Evolutionary conservation across 805 yeast species (phyloP), one percentile per base, ranked within the genome.

Genomic region (Saccharomycopsis schoenii): DNA sequence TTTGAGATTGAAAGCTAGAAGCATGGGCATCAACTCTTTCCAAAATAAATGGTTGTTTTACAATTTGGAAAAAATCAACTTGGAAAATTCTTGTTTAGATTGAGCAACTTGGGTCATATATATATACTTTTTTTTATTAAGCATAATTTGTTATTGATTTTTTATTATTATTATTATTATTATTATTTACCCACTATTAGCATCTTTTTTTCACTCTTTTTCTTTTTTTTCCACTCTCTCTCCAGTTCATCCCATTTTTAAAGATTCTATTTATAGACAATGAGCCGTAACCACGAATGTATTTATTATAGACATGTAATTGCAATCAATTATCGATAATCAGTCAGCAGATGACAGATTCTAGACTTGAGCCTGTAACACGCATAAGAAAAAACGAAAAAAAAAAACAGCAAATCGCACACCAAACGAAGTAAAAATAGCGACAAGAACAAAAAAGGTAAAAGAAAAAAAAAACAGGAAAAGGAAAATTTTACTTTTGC

Each of bases 1-100:
- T 64, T 83, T 88, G 88, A 75, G 88, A 64, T 70, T 83, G 50
- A 80, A 88, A 64, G 85, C 89, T 1, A 80, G 82, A 66, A 73
- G 82, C 2, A 74, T 79, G n/a, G 83, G 83, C 0, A 74, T 83
- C 47, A 73, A 80, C 6, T 78, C 82, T 55, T 81, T 77, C 69
- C 83, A 81, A 59, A 82, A 86, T 62, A 76, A 78, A 62, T 84
- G 88, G 88, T 74, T 84, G 57, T 83, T 83, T 70, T 71, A 72
- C 56, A 82, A 78, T 60, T 71, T 83, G 57, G 85, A 80, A 60
- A 69, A 69, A 55, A 70, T 78, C 34, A 74, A 78, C 51, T 66
- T 72, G 3, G 70, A 77, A n/a, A 79, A 80, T 41, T 76, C 76
- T 66, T 82, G 87, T 70, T 77, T 76, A 62, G 85, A 84, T 70